Percentiles rank a stretch among this genome's conserved stretches.
Conservation (phyloP, 768 basidiomycete species). For the Boletus fagicola region DNA sequence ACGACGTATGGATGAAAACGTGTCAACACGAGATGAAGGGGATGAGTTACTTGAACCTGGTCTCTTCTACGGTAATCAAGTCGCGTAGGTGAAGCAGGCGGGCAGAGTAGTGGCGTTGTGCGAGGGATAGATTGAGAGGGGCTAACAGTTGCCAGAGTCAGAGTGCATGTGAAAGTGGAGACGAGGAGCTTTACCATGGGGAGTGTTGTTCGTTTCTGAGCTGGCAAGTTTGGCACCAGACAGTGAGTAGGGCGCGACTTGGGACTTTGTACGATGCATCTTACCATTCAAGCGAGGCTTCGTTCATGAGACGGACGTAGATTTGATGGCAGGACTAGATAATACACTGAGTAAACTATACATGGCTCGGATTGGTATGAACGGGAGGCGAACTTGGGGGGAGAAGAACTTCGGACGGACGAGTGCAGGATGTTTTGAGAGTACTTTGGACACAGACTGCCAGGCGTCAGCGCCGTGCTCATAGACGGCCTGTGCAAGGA, state of each 20-base stretch:
- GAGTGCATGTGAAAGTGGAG: neutral
- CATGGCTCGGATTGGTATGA: constrained; percentile 8
- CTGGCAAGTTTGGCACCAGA: constrained; percentile 11
- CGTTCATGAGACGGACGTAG: constrained; percentile 67
- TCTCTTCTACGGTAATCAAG: constrained; percentile 72
- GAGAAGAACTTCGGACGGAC: constrained; percentile 60
- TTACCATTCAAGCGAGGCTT: constrained; percentile 64
- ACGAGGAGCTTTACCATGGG: constrained; percentile 46
- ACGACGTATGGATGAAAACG: neutral
- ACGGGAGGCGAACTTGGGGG: constrained; percentile 49
- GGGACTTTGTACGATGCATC: constrained; percentile 17
- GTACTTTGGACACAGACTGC: constrained; percentile 60
- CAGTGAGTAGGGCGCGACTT: neutral
- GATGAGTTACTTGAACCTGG: constrained; percentile 65
- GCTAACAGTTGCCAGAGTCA: constrained; percentile 42
- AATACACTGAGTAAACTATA: constrained; percentile 19
- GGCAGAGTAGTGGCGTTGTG: constrained; percentile 68
- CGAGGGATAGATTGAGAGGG: constrained; percentile 61
- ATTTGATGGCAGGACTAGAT: constrained; percentile 63
- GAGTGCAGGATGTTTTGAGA: constrained; percentile 71
- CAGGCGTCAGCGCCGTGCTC: constrained; percentile 74
- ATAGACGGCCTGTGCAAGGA: constrained; percentile 85
- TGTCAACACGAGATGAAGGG: neutral
- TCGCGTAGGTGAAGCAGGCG: constrained; percentile 70
- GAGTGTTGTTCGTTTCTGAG: constrained; percentile 50